A percentile compares a stretch with the other conserved stretches of the same genome.
Conservation (phyloP, 805 yeast species). For the Millerozyma miso region DNA sequence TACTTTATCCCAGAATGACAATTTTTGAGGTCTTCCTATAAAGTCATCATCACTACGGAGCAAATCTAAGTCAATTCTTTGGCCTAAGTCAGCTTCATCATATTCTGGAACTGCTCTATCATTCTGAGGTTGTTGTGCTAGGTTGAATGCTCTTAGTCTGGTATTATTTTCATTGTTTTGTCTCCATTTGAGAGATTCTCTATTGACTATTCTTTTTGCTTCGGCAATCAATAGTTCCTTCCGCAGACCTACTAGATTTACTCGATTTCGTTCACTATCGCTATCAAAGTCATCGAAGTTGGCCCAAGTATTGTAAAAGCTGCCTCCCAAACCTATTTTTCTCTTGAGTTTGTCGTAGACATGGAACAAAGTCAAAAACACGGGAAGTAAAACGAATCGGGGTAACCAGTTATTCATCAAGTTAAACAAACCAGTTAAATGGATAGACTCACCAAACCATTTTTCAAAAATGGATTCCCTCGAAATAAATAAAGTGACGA, state of each 20-base stretch:
- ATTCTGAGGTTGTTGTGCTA: neutral
- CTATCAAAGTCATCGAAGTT: constrained; percentile 31
- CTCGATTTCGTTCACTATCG: constrained; percentile 11
- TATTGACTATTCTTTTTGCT: constrained; percentile 36
- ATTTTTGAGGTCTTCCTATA: neutral
- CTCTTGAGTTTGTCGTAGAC: constrained; percentile 60
- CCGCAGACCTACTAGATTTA: constrained; percentile 17
- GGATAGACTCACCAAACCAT: constrained; percentile 72
- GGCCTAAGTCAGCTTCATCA: neutral
- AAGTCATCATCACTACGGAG: neutral
- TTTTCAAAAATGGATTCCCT: constrained; percentile 57
- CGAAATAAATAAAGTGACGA: constrained; percentile 58
- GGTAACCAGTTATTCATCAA: constrained; percentile 74
- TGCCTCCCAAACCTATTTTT: constrained; percentile 32
- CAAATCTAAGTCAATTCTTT: neutral
- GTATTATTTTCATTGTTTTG: constrained; percentile 8
- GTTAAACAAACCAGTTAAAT: constrained; percentile 69
- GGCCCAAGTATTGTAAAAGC: constrained; percentile 36
- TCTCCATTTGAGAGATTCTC: constrained; percentile 29
- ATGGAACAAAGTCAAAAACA: constrained; percentile 57
- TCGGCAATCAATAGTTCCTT: constrained; percentile 37
- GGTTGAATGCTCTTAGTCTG: constrained; percentile 21
- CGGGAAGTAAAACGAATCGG: constrained; percentile 67
- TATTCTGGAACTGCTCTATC: neutral
- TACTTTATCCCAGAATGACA: neutral